phyloP scores from a whole-genome alignment of 1,139 yeast genomes.

The Debaryomyces sp. region DNA sequence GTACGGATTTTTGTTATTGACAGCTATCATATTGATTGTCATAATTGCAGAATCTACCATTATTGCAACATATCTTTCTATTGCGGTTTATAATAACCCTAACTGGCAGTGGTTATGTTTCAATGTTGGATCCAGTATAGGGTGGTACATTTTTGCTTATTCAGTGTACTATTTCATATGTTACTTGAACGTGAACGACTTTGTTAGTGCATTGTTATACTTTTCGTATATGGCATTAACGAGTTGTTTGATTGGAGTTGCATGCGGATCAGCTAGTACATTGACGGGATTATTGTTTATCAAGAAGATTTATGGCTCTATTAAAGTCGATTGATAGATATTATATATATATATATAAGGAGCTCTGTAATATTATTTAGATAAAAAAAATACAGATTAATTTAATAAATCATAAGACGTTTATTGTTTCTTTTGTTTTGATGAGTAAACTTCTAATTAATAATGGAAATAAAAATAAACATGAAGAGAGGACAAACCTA shows the following conservation, averaged over 20 bases:
- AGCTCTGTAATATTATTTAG: neutral
- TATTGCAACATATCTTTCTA: conserved; percentile 65
- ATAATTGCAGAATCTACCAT: conserved; percentile 76
- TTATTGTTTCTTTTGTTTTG: conserved; percentile 8
- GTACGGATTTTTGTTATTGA: conserved; percentile 75
- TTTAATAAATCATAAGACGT: conserved; percentile 14
- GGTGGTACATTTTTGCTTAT: conserved; percentile 70
- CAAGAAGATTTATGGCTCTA: conserved; percentile 56
- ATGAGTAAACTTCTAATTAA: conserved; percentile 3
- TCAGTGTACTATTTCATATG: conserved; percentile 67
- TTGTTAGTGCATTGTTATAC: conserved; percentile 70
- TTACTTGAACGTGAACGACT: conserved; percentile 61
- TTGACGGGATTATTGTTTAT: conserved; percentile 65
- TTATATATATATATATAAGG: conserved; percentile 3
- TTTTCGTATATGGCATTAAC: conserved; percentile 72
- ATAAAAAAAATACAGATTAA: conserved; percentile 1
- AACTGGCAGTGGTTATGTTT: conserved; percentile 88
- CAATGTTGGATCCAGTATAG: conserved; percentile 68
- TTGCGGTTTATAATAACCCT: conserved; percentile 60
- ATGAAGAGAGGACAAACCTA: conserved; percentile 32
- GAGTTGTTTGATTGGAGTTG: conserved; percentile 63
- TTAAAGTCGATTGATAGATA: conserved; percentile 53
- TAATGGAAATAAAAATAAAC: conserved; percentile 6
- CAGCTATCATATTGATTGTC: conserved; percentile 59
- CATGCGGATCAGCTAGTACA: conserved; percentile 78